Evolutionary conservation across 1,284 basidiomycete species (phyloP).

Genomic region (Mycena sp.): DNA sequence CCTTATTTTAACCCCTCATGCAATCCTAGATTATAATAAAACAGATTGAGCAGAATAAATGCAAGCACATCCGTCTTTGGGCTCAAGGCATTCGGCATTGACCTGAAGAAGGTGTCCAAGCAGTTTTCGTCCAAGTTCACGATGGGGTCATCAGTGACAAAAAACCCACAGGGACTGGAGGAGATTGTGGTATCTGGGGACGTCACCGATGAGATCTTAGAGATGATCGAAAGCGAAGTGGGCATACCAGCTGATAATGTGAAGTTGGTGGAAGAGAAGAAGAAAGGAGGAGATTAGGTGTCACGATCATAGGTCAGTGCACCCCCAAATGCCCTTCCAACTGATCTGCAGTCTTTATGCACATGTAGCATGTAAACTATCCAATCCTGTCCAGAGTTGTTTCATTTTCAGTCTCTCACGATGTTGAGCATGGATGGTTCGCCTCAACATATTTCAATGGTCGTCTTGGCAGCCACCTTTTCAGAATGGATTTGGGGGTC

Average conservation of each 20-base stretch:
- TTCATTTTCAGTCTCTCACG: no score
- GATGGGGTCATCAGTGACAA: slow-evolving; percentile 90
- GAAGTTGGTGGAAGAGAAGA: slow-evolving; percentile 46
- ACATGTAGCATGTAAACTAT: no score
- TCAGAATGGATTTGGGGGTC: no score
- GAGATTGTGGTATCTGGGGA: slow-evolving; percentile 97
- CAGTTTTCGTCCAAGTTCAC: slow-evolving; percentile 92
- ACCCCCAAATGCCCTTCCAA: not conserved
- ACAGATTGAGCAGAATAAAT: no score
- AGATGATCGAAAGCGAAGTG: slow-evolving; percentile 44
- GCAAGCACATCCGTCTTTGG: slow-evolving; percentile 89
- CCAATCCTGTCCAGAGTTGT: no score
- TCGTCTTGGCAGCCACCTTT: no score
- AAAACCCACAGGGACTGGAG: no score
- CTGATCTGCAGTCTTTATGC: not conserved
- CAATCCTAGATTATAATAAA: slow-evolving; percentile 87
- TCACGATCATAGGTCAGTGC: not conserved
- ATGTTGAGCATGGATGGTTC: no score
- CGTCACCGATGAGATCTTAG: slow-evolving; percentile 80
- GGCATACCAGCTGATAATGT: slow-evolving; percentile 47
- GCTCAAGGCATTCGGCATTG: slow-evolving; percentile 88
- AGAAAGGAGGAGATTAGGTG: slow-evolving; percentile 42
- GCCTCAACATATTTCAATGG: no score
- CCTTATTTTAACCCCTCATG: not conserved
- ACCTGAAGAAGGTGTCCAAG: slow-evolving; percentile 93